phyloP scores from a whole-genome alignment of 2,329 filamentous ascomycete species.

The Biscogniauxia mediterranea region DNA sequence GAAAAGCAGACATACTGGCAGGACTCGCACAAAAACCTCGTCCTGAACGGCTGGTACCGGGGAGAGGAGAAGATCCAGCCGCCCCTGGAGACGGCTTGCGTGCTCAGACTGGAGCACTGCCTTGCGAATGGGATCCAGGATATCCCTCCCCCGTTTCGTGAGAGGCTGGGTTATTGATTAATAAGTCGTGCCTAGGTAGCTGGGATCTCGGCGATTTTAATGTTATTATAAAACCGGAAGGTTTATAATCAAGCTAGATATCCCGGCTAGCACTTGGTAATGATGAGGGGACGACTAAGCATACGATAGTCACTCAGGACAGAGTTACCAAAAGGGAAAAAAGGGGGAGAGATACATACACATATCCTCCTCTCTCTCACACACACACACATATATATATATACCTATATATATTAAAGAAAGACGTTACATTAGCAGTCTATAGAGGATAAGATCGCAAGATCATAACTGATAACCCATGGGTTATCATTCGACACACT shows the following conservation, averaged over 20 bases:
- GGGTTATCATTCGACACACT: not conserved
- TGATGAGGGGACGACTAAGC: not conserved
- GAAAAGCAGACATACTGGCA: constrained; percentile 71
- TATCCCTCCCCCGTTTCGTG: constrained; percentile 17
- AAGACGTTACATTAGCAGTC: not conserved
- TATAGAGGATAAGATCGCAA: not conserved
- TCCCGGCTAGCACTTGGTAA: not conserved
- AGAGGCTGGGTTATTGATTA: constrained; percentile 7
- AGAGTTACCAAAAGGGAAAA: not conserved
- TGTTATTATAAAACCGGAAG: not conserved
- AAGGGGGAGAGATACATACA: too few species aligned
- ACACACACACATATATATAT: too few species aligned
- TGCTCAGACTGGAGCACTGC: constrained; percentile 20
- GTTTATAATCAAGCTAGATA: not conserved
- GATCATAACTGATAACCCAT: not conserved
- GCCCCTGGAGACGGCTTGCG: constrained; percentile 29
- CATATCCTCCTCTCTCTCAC: too few species aligned
- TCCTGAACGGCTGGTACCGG: constrained; percentile 67
- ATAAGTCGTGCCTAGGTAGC: not conserved
- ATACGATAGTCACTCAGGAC: not conserved
- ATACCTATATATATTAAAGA: not conserved
- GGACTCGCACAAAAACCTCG: constrained; percentile 58
- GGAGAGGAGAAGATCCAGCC: constrained; percentile 24
- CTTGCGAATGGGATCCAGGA: constrained; percentile 15
- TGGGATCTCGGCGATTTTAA: not conserved